phyloP scores from a whole-genome alignment of 345 rosid genomes.

The Gossypium herbaceum region DNA sequence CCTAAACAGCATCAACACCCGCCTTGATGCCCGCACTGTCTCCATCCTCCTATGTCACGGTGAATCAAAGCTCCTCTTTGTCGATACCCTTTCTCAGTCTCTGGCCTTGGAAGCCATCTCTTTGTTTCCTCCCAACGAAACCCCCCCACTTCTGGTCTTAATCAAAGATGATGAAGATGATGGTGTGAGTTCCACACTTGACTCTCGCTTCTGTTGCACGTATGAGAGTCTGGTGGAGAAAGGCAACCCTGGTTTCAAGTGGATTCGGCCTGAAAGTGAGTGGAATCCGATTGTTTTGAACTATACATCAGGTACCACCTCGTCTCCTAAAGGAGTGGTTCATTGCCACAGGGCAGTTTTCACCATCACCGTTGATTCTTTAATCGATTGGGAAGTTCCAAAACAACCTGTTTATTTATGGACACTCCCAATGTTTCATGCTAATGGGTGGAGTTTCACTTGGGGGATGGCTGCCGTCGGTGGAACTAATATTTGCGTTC shows the following conservation, averaged over 20 bases:
- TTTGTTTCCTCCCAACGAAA: constrained; percentile 24
- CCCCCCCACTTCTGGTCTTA: constrained; percentile 47
- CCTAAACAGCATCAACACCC: constrained; percentile 78
- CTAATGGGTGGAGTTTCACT: constrained; percentile 68
- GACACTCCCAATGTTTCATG: constrained; percentile 31
- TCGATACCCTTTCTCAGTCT: constrained; percentile 42
- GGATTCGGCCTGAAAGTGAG: constrained; percentile 53
- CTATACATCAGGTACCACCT: constrained; percentile 87
- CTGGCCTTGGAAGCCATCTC: constrained; percentile 51
- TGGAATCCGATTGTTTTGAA: constrained; percentile 69
- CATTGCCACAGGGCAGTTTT: constrained; percentile 72
- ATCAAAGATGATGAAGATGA: constrained; percentile 39
- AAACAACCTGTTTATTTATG: constrained; percentile 71
- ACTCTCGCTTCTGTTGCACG: constrained; percentile 23
- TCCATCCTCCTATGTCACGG: constrained; percentile 63
- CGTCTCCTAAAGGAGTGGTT: constrained; percentile 85
- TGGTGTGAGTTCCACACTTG: constrained; percentile 5
- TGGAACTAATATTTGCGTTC: constrained; percentile 68
- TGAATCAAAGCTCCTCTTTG: constrained; percentile 63
- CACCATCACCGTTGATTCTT: constrained; percentile 41
- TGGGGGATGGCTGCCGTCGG: constrained; percentile 91
- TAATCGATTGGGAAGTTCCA: constrained; percentile 54
- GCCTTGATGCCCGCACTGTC: constrained; percentile 72
- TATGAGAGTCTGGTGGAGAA: constrained; percentile 52
- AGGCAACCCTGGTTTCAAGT: constrained; percentile 47